Base-by-base conservation (phyloP, 306 rosid genomes). In the Carpinus fangiana region DNA sequence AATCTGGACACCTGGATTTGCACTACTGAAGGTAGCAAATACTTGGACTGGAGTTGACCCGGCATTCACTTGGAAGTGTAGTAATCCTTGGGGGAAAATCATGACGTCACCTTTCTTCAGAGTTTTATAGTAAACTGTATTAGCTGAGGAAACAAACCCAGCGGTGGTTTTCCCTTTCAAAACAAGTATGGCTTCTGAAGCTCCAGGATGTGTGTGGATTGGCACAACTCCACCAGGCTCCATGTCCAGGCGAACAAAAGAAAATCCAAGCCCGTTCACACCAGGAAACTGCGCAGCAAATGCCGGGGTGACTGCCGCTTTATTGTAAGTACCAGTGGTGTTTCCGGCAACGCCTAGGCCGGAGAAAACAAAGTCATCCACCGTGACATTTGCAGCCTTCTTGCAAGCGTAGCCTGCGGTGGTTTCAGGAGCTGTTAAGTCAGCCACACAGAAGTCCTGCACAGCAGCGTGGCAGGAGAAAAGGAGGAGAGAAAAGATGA, bases 131-230 rank as follows among this genome's bases (percentile, higher is more conserved):
- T 89, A 94, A 2, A 89, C 97, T 0, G 47, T 77, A 78, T 92
- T 86, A 2, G 41, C 41, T 0, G 41, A 36, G 41, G 41, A 36
- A 68, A 95, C 78, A 34, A 95, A 95, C 0, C 96, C 97, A 0
- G 98, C 90, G 12, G 77, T 56, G 56, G 92, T 82, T 34, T 28
- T 51, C 0, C 98, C 98, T 62, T 82, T 65, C 17, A 77, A 20
- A 0, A 92, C 88, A 8, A 86, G 9, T 8, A 91, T 72, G 3
- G 84, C 6, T 47, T 92, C 97, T 1, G 90, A 82, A 54, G 76
- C 98, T 0, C 92, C 91, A 0, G 90, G 98, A 84, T 95, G 98
- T 0, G 98, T 91, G 84, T 95, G 98, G 8, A 95, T 82, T 7
- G 98, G 97, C 18, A 92, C 72, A 3, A 92, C 96, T 2, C 98